Percentiles rank a stretch among this genome's conserved stretches.
Conservation (phyloP, 2,329 filamentous ascomycete genomes). For the Paraphoma sp. region DNA sequence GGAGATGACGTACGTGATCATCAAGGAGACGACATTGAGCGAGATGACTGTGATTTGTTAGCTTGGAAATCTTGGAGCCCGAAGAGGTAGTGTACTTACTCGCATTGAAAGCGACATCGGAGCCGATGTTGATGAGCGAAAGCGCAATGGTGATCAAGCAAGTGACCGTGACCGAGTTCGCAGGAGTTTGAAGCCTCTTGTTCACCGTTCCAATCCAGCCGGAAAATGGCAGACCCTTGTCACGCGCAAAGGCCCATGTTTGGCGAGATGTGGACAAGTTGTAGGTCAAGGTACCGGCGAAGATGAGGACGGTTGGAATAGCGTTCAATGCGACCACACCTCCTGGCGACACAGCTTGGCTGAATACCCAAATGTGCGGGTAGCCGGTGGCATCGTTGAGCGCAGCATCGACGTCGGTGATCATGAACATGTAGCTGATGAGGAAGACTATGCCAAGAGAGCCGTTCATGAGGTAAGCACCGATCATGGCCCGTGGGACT, state of each 20-base stretch:
- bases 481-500: constrained; percentile 52
- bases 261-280: constrained; percentile 43
- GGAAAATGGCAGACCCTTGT: constrained; percentile 43
- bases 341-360: constrained; percentile 29
- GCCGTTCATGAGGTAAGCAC: constrained; percentile 50
- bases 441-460: constrained; percentile 44
- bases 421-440: constrained; percentile 43
- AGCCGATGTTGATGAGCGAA: constrained; percentile 46
- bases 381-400: constrained; percentile 38
- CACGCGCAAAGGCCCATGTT: constrained; percentile 46
- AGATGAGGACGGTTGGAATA: constrained; percentile 39
- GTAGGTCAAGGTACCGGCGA: constrained; percentile 39
- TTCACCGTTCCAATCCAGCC: constrained; percentile 36
- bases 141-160: constrained; percentile 36
- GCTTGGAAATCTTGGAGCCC: background rate
- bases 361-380: constrained; percentile 46
- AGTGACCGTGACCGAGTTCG: constrained; percentile 41
- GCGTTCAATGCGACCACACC: constrained; percentile 39
- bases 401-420: constrained; percentile 39
- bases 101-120: constrained; percentile 43
- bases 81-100: constrained; percentile 22
- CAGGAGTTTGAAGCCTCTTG: constrained; percentile 34
- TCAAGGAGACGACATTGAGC: constrained; percentile 46
- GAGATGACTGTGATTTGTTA: constrained; percentile 40
- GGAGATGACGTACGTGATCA: constrained; percentile 51